These are phyloP conservation scores for Ophiostoma ips DNA, from an alignment of 2,329 filamentous ascomycete genomes.

Conservation along the genomic window DNA sequence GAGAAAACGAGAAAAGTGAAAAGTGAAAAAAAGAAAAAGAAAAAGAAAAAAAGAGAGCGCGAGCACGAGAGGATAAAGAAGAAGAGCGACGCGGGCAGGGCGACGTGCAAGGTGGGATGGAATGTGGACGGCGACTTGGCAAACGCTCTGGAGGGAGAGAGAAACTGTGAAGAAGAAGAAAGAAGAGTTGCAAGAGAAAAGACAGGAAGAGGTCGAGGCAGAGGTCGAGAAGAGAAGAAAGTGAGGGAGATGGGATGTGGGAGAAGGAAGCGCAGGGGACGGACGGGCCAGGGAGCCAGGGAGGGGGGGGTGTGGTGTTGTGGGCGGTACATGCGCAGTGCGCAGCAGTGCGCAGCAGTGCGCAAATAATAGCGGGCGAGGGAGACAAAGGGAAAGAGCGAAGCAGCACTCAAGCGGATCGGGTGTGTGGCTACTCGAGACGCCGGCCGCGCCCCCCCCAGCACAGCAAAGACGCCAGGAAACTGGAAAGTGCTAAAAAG, in stretches of 20 bases:
- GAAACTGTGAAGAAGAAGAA: not conserved
- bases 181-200: not conserved
- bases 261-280: not conserved
- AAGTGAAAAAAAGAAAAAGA: not conserved
- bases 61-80: not conserved
- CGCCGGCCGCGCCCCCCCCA: not conserved
- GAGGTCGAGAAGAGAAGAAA: not conserved
- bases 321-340: not conserved
- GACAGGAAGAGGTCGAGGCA: not conserved
- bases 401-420: not conserved
- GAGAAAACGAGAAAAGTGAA: not conserved
- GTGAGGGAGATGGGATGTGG: not conserved
- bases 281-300: not conserved
- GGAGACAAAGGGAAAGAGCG: not conserved
- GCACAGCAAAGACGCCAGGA: not conserved
- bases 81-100: not conserved
- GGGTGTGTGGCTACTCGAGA: slow-evolving; percentile 1
- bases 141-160: not conserved
- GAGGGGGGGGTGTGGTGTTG: not conserved
- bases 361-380: too few relatives aligned
- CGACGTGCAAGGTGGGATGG: not conserved
- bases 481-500: not conserved
- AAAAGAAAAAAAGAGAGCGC: not conserved
- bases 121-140: too few relatives aligned
- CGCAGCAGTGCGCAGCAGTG: too few relatives aligned